These are phyloP conservation scores for Pythium plurisporium DNA, from an alignment of 352 stramenopile genomes.

Conservation along the genomic window DNA sequence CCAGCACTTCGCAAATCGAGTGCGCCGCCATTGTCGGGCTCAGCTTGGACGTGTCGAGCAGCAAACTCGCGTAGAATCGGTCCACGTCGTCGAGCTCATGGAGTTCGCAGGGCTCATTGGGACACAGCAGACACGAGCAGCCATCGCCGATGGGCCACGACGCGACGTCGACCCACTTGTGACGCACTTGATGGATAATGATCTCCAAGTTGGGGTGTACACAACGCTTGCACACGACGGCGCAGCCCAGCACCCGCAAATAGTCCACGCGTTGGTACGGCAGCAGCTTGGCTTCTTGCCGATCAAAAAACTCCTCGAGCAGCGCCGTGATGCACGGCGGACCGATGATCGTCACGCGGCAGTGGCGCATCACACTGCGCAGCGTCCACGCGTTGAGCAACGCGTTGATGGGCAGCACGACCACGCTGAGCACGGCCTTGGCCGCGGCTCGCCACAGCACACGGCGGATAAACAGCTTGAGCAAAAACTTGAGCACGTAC, in stretches of 20 bases:
- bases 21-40: not conserved
- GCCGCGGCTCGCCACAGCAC: constrained; percentile 43
- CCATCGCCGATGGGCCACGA: constrained; percentile 29
- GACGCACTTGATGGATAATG: constrained; percentile 42
- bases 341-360: constrained; percentile 45
- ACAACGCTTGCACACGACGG: constrained; percentile 40
- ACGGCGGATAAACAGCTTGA: constrained; percentile 55
- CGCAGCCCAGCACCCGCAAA: constrained; percentile 37
- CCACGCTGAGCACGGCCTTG: constrained; percentile 32
- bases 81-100: constrained; percentile 38
- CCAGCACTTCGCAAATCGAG: not conserved
- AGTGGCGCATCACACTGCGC: constrained; percentile 38
- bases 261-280: constrained; percentile 48
- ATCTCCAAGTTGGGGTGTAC: constrained; percentile 59
- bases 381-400: constrained; percentile 48
- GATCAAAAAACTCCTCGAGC: constrained; percentile 31
- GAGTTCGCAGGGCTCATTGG: constrained; percentile 17
- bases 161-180: constrained; percentile 31
- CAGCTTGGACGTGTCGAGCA: constrained; percentile 11
- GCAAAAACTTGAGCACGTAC: constrained; percentile 46
- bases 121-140: constrained; percentile 26
- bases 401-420: constrained; percentile 45
- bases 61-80: constrained; percentile 25
- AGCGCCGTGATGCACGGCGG: constrained; percentile 31
- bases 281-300: constrained; percentile 22